phyloP scores from a whole-genome alignment of 192 early-diverging fungal genomes.

The Entophlyctis helioformis region DNA sequence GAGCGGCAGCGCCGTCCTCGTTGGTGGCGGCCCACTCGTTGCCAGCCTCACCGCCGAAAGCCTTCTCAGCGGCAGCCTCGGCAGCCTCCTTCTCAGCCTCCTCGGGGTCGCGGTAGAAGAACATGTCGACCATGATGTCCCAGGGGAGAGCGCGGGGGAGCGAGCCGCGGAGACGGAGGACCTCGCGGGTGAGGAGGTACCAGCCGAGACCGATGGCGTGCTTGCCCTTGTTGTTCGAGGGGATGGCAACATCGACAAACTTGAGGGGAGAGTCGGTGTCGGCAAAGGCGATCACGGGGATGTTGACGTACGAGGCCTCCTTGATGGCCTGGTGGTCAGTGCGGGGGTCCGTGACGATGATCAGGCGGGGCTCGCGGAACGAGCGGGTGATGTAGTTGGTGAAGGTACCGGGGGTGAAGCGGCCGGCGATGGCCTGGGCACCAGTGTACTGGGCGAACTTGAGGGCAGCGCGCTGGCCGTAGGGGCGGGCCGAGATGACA shows the following conservation, averaged over 20 bases:
- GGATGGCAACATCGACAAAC: constrained; percentile 97
- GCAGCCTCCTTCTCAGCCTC: constrained; percentile 73
- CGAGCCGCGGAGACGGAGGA: constrained; percentile 93
- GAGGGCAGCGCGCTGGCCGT: constrained; percentile 96
- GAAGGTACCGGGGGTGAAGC: constrained; percentile 99
- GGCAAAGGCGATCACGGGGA: constrained; percentile 98
- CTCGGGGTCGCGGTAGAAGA: constrained; percentile 99
- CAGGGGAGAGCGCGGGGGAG: constrained; percentile 77
- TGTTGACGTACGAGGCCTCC: constrained; percentile 99
- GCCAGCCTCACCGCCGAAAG: constrained; percentile 4
- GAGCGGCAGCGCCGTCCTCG: constrained; percentile 17
- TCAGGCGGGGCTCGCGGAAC: constrained; percentile 98
- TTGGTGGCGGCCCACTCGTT: constrained; percentile 9
- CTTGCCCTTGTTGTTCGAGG: constrained; percentile 99
- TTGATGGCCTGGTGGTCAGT: constrained; percentile 97
- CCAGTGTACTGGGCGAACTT: constrained; percentile 99
- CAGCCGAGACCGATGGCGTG: constrained; percentile 96
- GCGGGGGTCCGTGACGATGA: constrained; percentile 95
- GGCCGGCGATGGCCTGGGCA: constrained; percentile 97
- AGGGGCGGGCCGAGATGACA: constrained; percentile 93
- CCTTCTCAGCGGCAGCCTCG: constrained; percentile 6
- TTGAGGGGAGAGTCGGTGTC: constrained; percentile 94
- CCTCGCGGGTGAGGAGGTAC: constrained; percentile 97
- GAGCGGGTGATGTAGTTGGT: constrained; percentile 99
- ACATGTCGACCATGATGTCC: constrained; percentile 99